Evolutionary conservation across 129 eudicot species (phyloP), one percentile per base, ranked within the genome.

Genomic region (Artemisia annua): DNA sequence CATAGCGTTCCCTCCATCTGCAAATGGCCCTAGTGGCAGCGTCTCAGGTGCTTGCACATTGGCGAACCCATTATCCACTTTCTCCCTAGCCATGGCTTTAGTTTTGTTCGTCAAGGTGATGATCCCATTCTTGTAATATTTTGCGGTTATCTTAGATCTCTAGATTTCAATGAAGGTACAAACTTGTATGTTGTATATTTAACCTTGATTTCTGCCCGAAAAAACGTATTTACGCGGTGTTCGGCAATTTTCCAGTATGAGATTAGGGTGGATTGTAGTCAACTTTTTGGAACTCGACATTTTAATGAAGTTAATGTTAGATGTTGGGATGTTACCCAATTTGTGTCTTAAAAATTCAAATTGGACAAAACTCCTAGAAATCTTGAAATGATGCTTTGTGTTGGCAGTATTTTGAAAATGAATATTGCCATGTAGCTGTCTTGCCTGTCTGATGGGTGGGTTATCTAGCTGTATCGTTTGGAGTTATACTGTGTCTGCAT

Each of bases 21-120:
- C 95, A 51, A 79, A 75, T 78, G 89, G 89, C 1, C 97, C 97
- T 7, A 71, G 67, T 13, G 89, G 89, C 73, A 80, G 91, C 70
- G 48, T 63, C 54, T 85, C 91, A 0, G 70, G 43, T 48, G 89
- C 86, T 59, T 74, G 80, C 73, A 71, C 85, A n/a, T 70, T 76
- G 69, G 78, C 66, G 50, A 81, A 51, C 66, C 84, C 82, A 3
- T 66, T 80, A 16, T 66, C 83, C 69, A 78, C 59, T 51, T 75
- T 82, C 39, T 81, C 83, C 5, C 54, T 74, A 11, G 57, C 77
- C 46, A n/a, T 83, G 66, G 68, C 69, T 69, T 66, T 83, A 22
- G 84, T 79, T 66, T 24, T 85, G 65, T 39, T 65, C 69, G 17
- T 87, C 63, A 78, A 77, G 75, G 53, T 35, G 58, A 61, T 73